Conservation (phyloP, 257 asterid species). For the Fraxinus cuspidata region DNA sequence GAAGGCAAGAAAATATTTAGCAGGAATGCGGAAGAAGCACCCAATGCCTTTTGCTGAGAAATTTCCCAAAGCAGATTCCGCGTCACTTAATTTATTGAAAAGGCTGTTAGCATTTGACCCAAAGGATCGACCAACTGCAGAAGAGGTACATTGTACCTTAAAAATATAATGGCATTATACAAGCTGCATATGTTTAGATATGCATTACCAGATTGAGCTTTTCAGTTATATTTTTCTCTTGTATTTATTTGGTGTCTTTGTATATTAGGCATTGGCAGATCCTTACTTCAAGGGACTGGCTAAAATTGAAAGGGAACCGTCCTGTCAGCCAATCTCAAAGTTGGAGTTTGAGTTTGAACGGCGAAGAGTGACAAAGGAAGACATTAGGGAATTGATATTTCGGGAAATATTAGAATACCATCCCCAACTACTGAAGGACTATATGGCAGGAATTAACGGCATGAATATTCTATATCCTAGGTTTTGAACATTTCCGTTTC, state of each 20-base stretch:
- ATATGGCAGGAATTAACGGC: constrained; percentile 71
- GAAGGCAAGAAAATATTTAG: constrained; percentile 28
- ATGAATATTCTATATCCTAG: constrained; percentile 83
- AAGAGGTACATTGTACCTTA: constrained; percentile 8
- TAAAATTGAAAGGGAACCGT: constrained; percentile 87
- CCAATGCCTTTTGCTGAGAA: constrained; percentile 24
- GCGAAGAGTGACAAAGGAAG: constrained; percentile 82
- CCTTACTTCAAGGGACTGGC: constrained; percentile 91
- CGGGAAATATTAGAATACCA: constrained; percentile 90
- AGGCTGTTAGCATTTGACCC: constrained; percentile 25
- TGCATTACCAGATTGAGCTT: not conserved
- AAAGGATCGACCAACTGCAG: constrained; percentile 25
- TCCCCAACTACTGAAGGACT: constrained; percentile 87
- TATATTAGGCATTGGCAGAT: constrained; percentile 76
- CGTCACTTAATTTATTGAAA: constrained; percentile 18
- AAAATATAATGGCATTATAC: not conserved
- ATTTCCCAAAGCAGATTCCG: constrained; percentile 23
- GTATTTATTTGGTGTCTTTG: not conserved
- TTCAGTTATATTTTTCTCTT: not conserved
- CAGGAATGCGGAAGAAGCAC: constrained; percentile 25
- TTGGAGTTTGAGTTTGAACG: constrained; percentile 92
- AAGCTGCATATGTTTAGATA: not conserved
- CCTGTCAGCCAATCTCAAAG: constrained; percentile 86
- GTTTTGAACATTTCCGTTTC: constrained; percentile 35
- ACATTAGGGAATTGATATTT: constrained; percentile 73